Conservation (phyloP, 2,329 filamentous ascomycete genomes). For the Cucurbitaria berberidis region DNA sequence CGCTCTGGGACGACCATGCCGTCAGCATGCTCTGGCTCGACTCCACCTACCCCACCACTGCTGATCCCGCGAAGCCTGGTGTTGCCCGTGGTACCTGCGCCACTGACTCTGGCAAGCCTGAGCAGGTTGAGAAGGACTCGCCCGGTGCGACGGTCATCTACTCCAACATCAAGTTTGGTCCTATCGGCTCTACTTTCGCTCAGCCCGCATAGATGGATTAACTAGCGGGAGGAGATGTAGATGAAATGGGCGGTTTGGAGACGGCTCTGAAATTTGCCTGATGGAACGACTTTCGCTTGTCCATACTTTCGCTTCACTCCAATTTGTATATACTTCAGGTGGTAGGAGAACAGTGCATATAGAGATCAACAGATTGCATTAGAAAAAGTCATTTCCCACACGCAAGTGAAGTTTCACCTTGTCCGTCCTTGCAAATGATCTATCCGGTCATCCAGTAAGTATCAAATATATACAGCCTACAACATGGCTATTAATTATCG, state of each 20-base stretch:
- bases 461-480: neutral
- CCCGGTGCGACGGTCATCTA: constrained; percentile 46
- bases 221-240: no score
- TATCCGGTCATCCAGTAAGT: neutral
- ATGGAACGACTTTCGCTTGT: neutral
- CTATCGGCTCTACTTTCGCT: constrained; percentile 49
- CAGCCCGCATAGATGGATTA: constrained; percentile 37
- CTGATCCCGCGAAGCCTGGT: constrained; percentile 41
- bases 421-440: neutral
- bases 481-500: neutral
- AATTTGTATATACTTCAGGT: neutral
- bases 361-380: neutral
- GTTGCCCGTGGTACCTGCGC: constrained; percentile 47
- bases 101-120: constrained; percentile 45
- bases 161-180: constrained; percentile 51
- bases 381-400: no score
- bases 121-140: constrained; percentile 45
- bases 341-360: constrained; percentile 2
- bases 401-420: no score
- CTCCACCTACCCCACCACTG: constrained; percentile 64
- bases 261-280: no score
- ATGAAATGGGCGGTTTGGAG: no score
- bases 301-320: constrained; percentile 9
- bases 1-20: constrained; percentile 68
- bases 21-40: constrained; percentile 79